A percentile compares a stretch with the other conserved stretches of the same genome.
These are phyloP conservation scores for Penicillium coffeae DNA, from an alignment of 495 filamentous ascomycete species.

Conservation along the genomic window DNA sequence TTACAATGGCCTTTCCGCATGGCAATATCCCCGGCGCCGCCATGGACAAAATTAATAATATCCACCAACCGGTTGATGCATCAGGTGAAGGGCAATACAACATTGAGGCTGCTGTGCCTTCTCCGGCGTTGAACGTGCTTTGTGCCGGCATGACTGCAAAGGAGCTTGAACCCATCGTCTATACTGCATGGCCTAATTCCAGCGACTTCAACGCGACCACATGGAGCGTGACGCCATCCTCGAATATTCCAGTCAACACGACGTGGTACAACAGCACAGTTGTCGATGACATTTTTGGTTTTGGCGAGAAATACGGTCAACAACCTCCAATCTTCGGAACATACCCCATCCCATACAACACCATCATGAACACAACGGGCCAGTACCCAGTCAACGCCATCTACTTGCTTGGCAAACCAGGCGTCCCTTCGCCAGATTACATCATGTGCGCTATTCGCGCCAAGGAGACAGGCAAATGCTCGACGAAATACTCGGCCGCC, in stretches of 20 bases:
- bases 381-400: conserved; percentile 44
- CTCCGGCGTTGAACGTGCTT: conserved; percentile 63
- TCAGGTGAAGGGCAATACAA: conserved; percentile 62
- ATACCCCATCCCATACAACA: conserved; percentile 58
- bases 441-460: conserved; percentile 61
- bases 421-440: conserved; percentile 35
- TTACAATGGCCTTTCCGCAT: conserved; percentile 72
- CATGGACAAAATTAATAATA: conserved; percentile 53
- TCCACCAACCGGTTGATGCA: conserved; percentile 63
- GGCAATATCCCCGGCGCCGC: conserved; percentile 60
- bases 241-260: conserved; percentile 21
- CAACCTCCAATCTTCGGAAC: conserved; percentile 62
- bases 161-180: conserved; percentile 62
- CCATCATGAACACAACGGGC: conserved; percentile 53
- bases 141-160: conserved; percentile 57
- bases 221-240: conserved; percentile 17
- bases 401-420: conserved; percentile 59
- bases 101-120: conserved; percentile 60
- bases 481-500: conserved; percentile 56
- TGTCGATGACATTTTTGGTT: conserved; percentile 67
- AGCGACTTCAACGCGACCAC: conserved; percentile 31
- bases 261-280: conserved; percentile 53
- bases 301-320: conserved; percentile 47
- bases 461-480: conserved; percentile 56
- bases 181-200: conserved; percentile 50